phyloP scores from a whole-genome alignment of 257 asterid species.

The Forsythia viridissima region DNA sequence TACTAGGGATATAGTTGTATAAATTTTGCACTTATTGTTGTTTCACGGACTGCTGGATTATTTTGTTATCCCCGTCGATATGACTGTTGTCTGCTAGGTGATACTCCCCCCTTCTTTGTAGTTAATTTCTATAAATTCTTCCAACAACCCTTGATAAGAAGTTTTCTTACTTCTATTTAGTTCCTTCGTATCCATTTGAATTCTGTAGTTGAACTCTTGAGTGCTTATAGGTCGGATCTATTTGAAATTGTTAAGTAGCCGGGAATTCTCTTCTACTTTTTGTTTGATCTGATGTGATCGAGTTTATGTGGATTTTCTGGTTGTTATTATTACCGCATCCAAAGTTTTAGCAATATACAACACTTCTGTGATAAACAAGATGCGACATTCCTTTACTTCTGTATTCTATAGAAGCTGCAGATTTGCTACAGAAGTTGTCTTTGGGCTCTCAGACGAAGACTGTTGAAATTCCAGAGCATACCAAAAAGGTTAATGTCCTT shows the following conservation, averaged over 20 bases:
- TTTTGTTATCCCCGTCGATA: neutral
- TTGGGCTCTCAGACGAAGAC: slow-evolving; percentile 56
- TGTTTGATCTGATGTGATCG: neutral
- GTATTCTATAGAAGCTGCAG: slow-evolving; percentile 50
- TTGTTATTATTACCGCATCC: neutral
- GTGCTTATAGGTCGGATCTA: neutral
- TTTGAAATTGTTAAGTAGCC: neutral
- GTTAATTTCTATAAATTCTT: neutral
- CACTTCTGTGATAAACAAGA: neutral
- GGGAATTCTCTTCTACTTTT: neutral
- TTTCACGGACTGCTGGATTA: neutral
- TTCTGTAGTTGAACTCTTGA: too few species aligned
- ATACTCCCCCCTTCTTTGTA: too few species aligned
- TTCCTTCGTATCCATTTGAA: neutral
- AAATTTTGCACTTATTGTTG: neutral
- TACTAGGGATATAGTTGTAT: neutral
- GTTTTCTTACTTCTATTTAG: neutral
- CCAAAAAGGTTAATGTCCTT: slow-evolving; percentile 40
- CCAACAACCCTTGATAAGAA: too few species aligned
- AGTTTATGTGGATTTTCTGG: neutral
- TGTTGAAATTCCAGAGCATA: slow-evolving; percentile 43
- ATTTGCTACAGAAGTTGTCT: slow-evolving; percentile 60
- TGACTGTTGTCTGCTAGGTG: too few species aligned
- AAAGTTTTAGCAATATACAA: neutral
- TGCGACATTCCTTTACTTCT: slow-evolving; percentile 44